Conservation (phyloP, 805 yeast genomes). For the Naumovozyma baii region DNA sequence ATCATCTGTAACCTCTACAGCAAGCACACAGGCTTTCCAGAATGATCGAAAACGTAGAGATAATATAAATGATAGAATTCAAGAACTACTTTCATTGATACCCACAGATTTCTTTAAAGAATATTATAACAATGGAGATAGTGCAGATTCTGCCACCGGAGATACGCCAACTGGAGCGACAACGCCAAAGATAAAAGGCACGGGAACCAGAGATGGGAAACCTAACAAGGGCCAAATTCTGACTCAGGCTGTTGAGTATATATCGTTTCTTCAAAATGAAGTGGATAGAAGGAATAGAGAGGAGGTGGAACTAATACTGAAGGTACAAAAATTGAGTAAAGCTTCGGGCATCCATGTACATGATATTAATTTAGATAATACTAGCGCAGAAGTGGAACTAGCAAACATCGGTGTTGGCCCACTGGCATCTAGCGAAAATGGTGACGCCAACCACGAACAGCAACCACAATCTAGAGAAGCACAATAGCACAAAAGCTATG, state of each 20-base stretch:
- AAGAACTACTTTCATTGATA: slow-evolving; percentile 39
- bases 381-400: slow-evolving; percentile 71
- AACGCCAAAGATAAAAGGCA: slow-evolving; percentile 30
- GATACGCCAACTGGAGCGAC: slow-evolving; percentile 7
- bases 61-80: slow-evolving; percentile 49
- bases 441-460: background rate
- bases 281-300: slow-evolving; percentile 72
- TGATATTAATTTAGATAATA: slow-evolving; percentile 41
- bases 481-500: background rate
- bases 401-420: slow-evolving; percentile 81
- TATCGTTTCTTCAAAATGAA: slow-evolving; percentile 53
- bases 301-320: slow-evolving; percentile 64
- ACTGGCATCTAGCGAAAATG: slow-evolving; percentile 31
- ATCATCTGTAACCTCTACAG: slow-evolving; percentile 14
- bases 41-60: slow-evolving; percentile 43
- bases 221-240: slow-evolving; percentile 79
- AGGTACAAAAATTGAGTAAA: slow-evolving; percentile 45
- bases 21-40: slow-evolving; percentile 16
- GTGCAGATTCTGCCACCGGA: slow-evolving; percentile 6
- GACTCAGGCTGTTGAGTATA: slow-evolving; percentile 65
- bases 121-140: slow-evolving; percentile 10
- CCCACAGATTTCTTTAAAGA: slow-evolving; percentile 40
- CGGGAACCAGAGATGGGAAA: slow-evolving; percentile 74
- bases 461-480: background rate
- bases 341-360: slow-evolving; percentile 35